These are phyloP conservation scores for Leishmania tropica DNA, from an alignment of 208 protist species.

Conservation along the genomic window DNA sequence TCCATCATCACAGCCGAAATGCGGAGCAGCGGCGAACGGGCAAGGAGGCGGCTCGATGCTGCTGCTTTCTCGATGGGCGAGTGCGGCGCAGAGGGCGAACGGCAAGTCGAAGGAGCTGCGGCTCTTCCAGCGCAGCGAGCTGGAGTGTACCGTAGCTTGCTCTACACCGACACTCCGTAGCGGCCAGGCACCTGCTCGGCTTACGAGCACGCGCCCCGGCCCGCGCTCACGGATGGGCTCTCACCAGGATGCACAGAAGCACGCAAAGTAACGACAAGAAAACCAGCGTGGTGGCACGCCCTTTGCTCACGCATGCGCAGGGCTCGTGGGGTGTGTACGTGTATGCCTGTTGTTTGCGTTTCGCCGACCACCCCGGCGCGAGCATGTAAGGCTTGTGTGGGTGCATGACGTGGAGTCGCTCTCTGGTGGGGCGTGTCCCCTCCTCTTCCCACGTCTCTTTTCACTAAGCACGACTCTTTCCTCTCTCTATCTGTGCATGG, in stretches of 20 bases:
- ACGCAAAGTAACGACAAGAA: neutral
- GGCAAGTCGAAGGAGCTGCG: neutral
- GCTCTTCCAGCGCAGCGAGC: neutral
- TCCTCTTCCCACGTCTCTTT: neutral
- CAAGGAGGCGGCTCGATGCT: neutral
- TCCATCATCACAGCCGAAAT: neutral
- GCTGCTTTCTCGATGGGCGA: neutral
- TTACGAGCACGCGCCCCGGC: neutral
- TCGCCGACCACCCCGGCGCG: neutral
- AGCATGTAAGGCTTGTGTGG: neutral
- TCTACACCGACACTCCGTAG: slow-evolving; percentile 43
- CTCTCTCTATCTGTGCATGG: neutral
- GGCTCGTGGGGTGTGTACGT: neutral
- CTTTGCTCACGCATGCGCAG: neutral
- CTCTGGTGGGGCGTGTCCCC: neutral
- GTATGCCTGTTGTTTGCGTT: neutral
- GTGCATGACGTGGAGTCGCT: neutral
- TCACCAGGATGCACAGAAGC: neutral
- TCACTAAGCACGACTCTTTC: neutral
- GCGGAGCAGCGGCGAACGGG: neutral
- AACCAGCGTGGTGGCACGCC: neutral
- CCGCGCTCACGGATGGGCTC: neutral
- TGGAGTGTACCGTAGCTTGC: slow-evolving; percentile 32
- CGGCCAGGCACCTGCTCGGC: neutral
- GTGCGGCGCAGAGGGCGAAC: neutral